Evolutionary conservation across 345 rosid species (phyloP), one percentile per base, ranked within the genome.

Genomic region (Gossypium herbaceum): DNA sequence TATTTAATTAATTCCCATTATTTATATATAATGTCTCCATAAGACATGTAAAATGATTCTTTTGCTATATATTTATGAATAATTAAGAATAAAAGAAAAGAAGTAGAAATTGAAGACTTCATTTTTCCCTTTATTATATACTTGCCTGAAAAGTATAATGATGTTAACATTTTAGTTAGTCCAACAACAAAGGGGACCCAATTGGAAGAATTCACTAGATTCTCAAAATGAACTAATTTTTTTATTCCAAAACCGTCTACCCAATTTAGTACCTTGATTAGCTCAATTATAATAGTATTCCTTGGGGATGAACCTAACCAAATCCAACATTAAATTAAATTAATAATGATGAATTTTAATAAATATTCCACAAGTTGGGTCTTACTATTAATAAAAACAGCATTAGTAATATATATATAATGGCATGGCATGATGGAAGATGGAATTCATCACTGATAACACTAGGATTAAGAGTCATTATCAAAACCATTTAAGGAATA

Each of bases 181-280:
- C 51, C 54, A 66, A 5, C 4, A 2, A 16, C 9, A 47, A 29
- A 48, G 39, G 71, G 71, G 59, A 1, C 39, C 73, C 24, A 16
- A 50, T 51, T 25, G 24, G 24, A 59, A 12, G 19, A 48, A 27
- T 27, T 19, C n/a, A 43, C 5, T 44, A 44, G 29, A 66, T 66
- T 66, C 52, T 45, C 39, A 50, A 68, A 27, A 56, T 45, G 3
- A 7, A 22, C 7, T 0, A 4, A 4, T 1, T 5, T 34, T 3
- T 29, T 34, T 34, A 34, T 34, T 34, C 39, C 39, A 29, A 29
- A 29, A 29, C 39, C 6, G 39, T 29, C 25, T 11, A 66, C 22
- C 8, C 59, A 68, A 68, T 50, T 68, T 25, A 50, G 73, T 68
- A 50, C 73, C 59, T 68, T 68, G 73, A 68, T 68, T 25, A 17